Base-by-base conservation (phyloP, 129 eudicot species). In the Escallonia herrerae region DNA sequence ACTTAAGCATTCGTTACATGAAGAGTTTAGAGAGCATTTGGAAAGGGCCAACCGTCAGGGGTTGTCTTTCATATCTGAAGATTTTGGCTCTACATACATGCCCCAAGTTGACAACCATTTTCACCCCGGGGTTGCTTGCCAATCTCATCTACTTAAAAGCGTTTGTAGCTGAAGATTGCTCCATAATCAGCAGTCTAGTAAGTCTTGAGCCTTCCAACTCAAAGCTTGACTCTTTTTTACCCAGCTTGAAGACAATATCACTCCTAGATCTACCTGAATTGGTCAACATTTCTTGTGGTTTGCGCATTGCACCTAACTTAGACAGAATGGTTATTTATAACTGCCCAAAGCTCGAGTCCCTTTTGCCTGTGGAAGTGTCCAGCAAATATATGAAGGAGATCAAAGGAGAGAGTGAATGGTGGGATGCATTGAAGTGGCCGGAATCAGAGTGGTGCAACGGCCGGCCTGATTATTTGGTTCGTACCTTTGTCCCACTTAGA, bases 381-480 rank as follows among this genome's bases (percentile, higher is more conserved):
- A 64, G 10, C n/a, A 48, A 47, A 9, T 8, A 13, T 57, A n/a
- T 65, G 8, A 38, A 47, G 46, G 73, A 68, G 54, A 79, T 74
- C 41, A 63, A 68, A 63, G 79, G 79, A 37, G 76, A 68, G 71
- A 58, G 66, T 46, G 76, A 72, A 62, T 79, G 83, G 83, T 79
- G 83, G 83, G 68, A 72, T 52, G 64, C 71, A 7, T 67, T 77
- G 63, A 47, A 77, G 55, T 75, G 74, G 74, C 15, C 50, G 53
- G 56, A 72, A 54, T 51, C 60, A 3, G 60, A 41, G 12, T 40
- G 61, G 70, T 63, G 15, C 37, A 5, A 64, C 40, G 41, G 62
- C 38, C 68, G 5, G 5, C 68, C 58, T 43, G 41, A 52, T 5
- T 62, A 71, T 62, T 44, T 55, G 38, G 48, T 38, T 47, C 56